Base-by-base conservation (phyloP, 495 filamentous ascomycete genomes). In the Penicillium paxilli region DNA sequence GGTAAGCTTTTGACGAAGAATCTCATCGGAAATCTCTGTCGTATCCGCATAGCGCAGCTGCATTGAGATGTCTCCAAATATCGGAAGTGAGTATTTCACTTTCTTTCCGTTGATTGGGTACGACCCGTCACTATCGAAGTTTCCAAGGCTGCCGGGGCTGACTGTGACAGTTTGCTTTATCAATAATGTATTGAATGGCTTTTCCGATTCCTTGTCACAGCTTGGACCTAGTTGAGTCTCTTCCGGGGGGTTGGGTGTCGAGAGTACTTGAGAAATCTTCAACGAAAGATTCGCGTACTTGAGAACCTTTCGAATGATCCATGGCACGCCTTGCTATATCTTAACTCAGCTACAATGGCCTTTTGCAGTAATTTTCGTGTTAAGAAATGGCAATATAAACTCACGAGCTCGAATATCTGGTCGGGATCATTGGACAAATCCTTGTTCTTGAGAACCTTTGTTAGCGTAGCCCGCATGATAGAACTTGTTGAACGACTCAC, bases 241-340 rank as follows among this genome's bases (percentile, higher is more conserved):
- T 38, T 38, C 35, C 1, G 35, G 16, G 0, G 6, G 2, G 26
- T 48, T 33, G n/a, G 44, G 16, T 4, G 33, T n/a, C 11, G 32
- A 28, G 12, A 50, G 40, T 3, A 55, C 32, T 51, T 65, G 62
- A 8, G 42, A 26, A 9, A 62, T 57, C 17, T 59, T 20, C 28
- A 62, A 33, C 0, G 55, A 49, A n/a, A 65, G 50, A 23, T 21
- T 50, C 11, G 55, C 62, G 26, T 57, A 53, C 17, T 38, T 32
- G 8, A 62, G 40, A 1, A 25, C 55, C n/a, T 57, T 52, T 10
- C 62, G 49, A 25, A 62, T 50, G 2, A 62, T 19, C 52, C 55
- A 59, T 17, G 59, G 59, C 8, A 62, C 62, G 5, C 55, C 55
- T 62, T 65, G 62, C 62, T 65, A n/a, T n/a, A n/a, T n/a, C n/a